Base-by-base conservation (phyloP, 2,329 filamentous ascomycete species). In the Colletotrichum gloeosporioides region DNA sequence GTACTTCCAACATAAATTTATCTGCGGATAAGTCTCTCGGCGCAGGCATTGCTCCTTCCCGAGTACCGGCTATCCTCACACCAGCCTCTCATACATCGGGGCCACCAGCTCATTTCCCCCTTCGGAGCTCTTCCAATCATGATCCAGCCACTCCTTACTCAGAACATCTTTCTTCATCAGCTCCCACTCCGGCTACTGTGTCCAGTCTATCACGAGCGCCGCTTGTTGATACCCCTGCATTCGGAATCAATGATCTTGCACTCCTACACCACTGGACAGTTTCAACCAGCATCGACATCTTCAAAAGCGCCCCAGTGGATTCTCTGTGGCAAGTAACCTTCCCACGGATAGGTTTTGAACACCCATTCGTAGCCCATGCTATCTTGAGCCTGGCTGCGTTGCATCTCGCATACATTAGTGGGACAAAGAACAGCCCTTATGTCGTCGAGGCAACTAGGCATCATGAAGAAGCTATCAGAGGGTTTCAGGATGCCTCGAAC, bases 241-340 rank as follows among this genome's bases (percentile, higher is more conserved):
- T 77, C 25, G 39, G 66, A 27, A 62, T 79, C 7, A 31, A 36
- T n/a, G 78, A 78, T 55, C 44, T 79, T 7, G 73, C 68, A 4
- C 66, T 78, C 12, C 69, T 78, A 6, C 77, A 79, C n/a, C 78
- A 78, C 34, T 78, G 78, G 78, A 77, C 77, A 15, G n/a, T 77
- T 4, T 39, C 8, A 6, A 68, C 69, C 9, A 78, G 77, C 36
- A 31, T 39, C 6, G 61, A 32, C 36, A 71, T 78, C 8, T 72
- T 49, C 64, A 63, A 34, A 18, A 39, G 32, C 10, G 55, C 71
- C 1, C 12, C 29, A 0, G 15, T 68, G 1, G 55, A 69, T 69
- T n/a, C 55, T 2, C 25, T 78, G 10, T 78, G 77, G 77, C 70
- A 74, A 27, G 22, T 53, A 10, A 32, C 59, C 4, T 22, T 78